These are phyloP conservation scores for Asterophora lycoperdoides DNA, from an alignment of 768 basidiomycete species.

Conservation along the genomic window DNA sequence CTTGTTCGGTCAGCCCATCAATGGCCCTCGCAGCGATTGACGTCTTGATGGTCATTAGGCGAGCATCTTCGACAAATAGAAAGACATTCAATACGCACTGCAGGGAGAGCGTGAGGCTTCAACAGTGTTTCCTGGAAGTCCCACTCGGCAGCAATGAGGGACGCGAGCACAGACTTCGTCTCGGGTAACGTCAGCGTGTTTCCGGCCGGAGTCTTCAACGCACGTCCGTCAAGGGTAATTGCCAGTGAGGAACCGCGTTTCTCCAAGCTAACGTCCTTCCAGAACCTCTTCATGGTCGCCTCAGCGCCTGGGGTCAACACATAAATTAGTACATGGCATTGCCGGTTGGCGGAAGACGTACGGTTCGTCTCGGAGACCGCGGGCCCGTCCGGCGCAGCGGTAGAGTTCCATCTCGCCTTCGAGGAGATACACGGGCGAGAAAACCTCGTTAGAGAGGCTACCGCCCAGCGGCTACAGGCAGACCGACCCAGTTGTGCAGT, in stretches of 20 bases:
- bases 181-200: constrained; percentile 66
- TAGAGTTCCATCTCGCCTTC: constrained; percentile 21
- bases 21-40: constrained; percentile 87
- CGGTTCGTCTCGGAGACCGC: constrained; percentile 62
- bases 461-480: constrained; percentile 6
- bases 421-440: background rate
- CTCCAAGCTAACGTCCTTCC: constrained; percentile 86
- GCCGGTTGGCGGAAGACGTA: constrained; percentile 25
- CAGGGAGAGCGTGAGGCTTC: constrained; percentile 87
- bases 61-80: constrained; percentile 1
- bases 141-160: constrained; percentile 94
- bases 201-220: constrained; percentile 88
- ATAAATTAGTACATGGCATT: background rate
- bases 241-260: constrained; percentile 46
- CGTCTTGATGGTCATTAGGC: constrained; percentile 51
- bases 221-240: constrained; percentile 76
- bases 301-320: constrained; percentile 62
- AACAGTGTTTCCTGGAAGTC: constrained; percentile 83
- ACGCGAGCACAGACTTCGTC: constrained; percentile 67
- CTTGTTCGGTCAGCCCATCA: constrained; percentile 62
- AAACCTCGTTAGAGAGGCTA: constrained; percentile 7
- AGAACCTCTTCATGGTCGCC: constrained; percentile 83
- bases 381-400: constrained; percentile 37
- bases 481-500: constrained; percentile 18
- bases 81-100: constrained; percentile 46